Evolutionary conservation across 1,139 yeast species (phyloP), one percentile per base, ranked within the genome.

Genomic region (Kazachstania sp.): DNA sequence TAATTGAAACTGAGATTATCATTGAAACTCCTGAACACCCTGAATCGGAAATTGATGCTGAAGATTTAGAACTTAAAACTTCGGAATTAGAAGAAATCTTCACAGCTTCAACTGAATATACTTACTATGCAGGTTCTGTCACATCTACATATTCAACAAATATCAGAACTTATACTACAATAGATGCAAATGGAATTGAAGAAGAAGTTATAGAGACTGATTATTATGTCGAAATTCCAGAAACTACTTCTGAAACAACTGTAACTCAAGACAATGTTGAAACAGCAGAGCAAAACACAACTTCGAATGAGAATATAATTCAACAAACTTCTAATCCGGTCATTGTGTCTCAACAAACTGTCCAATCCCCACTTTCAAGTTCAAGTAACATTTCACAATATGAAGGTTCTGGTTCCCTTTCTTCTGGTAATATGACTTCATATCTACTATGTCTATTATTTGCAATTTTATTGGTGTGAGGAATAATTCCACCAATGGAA

Each of bases 11-110:
- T n/a, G 51, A 45, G 20, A 54, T 44, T 13, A 57, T 49, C 11
- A 57, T 41, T 6, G 68, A 67, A 7, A 60, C 56, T 6, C 58
- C 53, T n/a, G 28, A 37, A 5, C 39, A 4, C 2, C 12, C 13
- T n/a, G 19, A 32, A 19, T 32, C 36, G 3, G 36, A 4, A 5
- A 32, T 32, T 15, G 36, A 32, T 15, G 19, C 36, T 15, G 36
- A 32, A 15, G 36, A 32, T 32, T 15, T n/a, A 13, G 11, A 32
- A 32, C 20, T 32, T 32, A 9, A 2, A n/a, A 32, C 36, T 15
- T 15, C 36, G 6, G 36, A 32, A 15, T 18, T 15, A 15, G 18
- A 13, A 32, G 19, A 32, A 15, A 28, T 28, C 8, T 26, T 30
- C 11, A 26, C 20, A 4, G 16, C 41, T 3, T 26, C 41, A 4